Evolutionary conservation across 345 rosid species (phyloP).

Genomic region (Cardiospermum halicacabum): DNA sequence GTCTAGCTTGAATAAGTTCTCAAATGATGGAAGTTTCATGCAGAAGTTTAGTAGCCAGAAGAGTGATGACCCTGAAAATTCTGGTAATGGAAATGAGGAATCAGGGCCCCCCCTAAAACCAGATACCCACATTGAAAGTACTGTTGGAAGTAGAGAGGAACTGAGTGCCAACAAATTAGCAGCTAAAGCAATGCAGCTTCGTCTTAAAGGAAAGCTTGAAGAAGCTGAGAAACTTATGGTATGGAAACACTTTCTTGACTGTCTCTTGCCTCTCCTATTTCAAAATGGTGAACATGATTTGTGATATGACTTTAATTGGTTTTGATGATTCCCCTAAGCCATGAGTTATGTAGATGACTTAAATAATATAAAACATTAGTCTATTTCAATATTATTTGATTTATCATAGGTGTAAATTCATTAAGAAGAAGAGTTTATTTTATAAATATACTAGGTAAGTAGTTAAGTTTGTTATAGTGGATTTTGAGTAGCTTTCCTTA

Average conservation of each 20-base stretch:
- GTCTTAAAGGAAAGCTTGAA: constrained; percentile 79
- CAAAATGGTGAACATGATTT: background rate
- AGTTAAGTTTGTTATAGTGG: background rate
- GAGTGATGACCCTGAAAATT: constrained; percentile 24
- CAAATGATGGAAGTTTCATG: constrained; percentile 80
- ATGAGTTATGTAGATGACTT: background rate
- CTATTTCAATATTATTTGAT: background rate
- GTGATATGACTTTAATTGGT: background rate
- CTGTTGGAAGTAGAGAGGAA: constrained; percentile 24
- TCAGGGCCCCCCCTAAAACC: constrained; percentile 17
- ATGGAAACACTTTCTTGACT: constrained; percentile 10
- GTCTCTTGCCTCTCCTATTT: background rate
- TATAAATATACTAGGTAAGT: too few species aligned
- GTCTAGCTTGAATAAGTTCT: constrained; percentile 60
- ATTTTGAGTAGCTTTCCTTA: background rate
- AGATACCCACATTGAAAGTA: constrained; percentile 24
- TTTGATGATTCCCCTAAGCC: background rate
- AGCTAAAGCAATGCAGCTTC: constrained; percentile 88
- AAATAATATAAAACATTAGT: background rate
- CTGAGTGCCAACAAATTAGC: constrained; percentile 74
- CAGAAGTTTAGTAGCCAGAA: constrained; percentile 38
- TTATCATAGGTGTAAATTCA: too few species aligned
- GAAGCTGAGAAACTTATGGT: constrained; percentile 88
- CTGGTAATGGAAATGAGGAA: constrained; percentile 25
- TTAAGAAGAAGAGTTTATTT: too few species aligned